A percentile compares a stretch with the other conserved stretches of the same genome.
Conservation (phyloP, 2,329 filamentous ascomycete species). For the Exophiala spinifera region DNA sequence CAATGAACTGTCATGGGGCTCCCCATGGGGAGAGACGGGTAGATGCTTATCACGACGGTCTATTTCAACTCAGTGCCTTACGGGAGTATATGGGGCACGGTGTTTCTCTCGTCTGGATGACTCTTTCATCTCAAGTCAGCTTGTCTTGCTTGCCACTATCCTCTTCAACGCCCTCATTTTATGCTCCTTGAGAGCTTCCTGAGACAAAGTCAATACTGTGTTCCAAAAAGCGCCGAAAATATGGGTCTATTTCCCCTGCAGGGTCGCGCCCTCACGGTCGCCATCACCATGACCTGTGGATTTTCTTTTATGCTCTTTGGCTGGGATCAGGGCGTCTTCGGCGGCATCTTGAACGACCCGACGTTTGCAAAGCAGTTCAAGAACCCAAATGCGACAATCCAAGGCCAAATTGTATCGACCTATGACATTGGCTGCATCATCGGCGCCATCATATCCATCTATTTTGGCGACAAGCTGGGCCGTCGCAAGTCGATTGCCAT, state of each 20-base stretch:
- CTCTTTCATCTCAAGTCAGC: background rate
- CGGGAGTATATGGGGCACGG: slow-evolving; percentile 6
- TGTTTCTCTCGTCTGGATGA: background rate
- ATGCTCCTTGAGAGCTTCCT: background rate
- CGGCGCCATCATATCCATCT: slow-evolving; percentile 15
- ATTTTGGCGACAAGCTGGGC: slow-evolving; percentile 44
- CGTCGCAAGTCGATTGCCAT: slow-evolving; percentile 41
- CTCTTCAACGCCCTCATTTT: background rate
- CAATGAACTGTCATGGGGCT: background rate
- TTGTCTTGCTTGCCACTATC: background rate
- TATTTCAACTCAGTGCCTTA: background rate
- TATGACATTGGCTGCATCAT: slow-evolving; percentile 48
- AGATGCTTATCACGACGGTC: background rate
- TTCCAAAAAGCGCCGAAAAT: background rate
- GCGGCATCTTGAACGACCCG: slow-evolving; percentile 32
- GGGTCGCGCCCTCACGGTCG: background rate
- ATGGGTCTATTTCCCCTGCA: slow-evolving; percentile 1
- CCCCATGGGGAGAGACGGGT: slow-evolving; percentile 4
- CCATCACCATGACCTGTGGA: slow-evolving; percentile 8
- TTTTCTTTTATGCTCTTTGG: slow-evolving; percentile 53
- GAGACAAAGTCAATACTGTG: slow-evolving; percentile 1
- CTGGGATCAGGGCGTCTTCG: slow-evolving; percentile 38
- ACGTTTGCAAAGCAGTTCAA: slow-evolving; percentile 29
- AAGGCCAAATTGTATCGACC: slow-evolving; percentile 51
- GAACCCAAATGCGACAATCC: slow-evolving; percentile 40